A percentile compares a stretch with the other conserved stretches of the same genome.
Conservation (phyloP, 352 stramenopile species). For the Bremia lactucae region DNA sequence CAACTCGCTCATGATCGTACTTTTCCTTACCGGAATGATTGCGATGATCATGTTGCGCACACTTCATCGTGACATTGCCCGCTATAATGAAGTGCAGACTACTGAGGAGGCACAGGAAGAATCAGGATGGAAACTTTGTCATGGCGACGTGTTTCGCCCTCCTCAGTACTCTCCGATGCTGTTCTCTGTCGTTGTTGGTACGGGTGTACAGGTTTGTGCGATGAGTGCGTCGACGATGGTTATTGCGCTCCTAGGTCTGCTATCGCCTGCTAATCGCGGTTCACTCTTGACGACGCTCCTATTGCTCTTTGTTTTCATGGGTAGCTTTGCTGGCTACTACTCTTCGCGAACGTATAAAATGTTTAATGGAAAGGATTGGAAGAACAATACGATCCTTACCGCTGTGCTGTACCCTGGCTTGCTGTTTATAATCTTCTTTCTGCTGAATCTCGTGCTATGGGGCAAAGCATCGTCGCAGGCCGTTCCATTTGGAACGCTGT, state of each 20-base stretch:
- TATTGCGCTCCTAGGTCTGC: slow-evolving; percentile 90
- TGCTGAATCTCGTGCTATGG: slow-evolving; percentile 95
- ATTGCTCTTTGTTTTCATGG: slow-evolving; percentile 97
- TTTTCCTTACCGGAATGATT: slow-evolving; percentile 99
- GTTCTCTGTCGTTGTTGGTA: slow-evolving; percentile 92
- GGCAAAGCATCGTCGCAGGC: slow-evolving; percentile 76
- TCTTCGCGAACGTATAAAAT: slow-evolving; percentile 97
- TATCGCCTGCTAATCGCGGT: slow-evolving; percentile 95
- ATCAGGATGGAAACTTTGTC: slow-evolving; percentile 94
- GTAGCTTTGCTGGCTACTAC: slow-evolving; percentile 94
- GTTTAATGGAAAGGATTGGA: slow-evolving; percentile 96
- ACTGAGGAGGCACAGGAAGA: slow-evolving; percentile 93
- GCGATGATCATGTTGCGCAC: slow-evolving; percentile 99
- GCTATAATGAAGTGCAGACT: slow-evolving; percentile 93
- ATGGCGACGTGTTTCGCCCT: slow-evolving; percentile 97
- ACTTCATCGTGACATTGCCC: slow-evolving; percentile 95
- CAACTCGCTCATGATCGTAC: slow-evolving; percentile 99
- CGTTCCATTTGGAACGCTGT: slow-evolving; percentile 94
- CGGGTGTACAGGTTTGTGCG: slow-evolving; percentile 91
- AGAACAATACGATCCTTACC: slow-evolving; percentile 93
- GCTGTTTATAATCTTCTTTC: slow-evolving; percentile 91
- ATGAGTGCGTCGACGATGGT: slow-evolving; percentile 93
- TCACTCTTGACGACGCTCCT: slow-evolving; percentile 93
- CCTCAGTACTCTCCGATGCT: slow-evolving; percentile 89
- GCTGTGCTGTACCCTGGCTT: slow-evolving; percentile 90